Evolutionary conservation across 2,329 filamentous ascomycete species (phyloP).

Genomic region (Neoscytalidium dimidiatum): DNA sequence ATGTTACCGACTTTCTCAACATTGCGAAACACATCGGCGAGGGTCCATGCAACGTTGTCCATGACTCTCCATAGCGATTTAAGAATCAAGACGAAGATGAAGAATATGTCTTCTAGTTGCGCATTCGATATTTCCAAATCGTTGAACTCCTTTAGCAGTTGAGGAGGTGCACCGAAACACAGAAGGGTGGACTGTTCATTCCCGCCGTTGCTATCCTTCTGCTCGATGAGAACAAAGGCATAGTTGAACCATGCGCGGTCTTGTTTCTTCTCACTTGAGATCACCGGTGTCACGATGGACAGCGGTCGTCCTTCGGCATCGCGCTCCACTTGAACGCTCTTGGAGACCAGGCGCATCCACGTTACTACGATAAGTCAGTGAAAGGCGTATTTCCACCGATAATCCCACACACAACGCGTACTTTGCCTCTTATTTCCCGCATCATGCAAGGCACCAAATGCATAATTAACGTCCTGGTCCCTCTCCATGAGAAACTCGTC

Average conservation of each 20-base stretch:
- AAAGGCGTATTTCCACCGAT: too few species aligned
- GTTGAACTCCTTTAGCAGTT: conserved; percentile 25
- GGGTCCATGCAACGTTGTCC: conserved; percentile 32
- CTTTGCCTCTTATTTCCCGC: not conserved
- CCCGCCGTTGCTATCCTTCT: not conserved
- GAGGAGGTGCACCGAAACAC: conserved; percentile 30
- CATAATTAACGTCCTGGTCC: not conserved
- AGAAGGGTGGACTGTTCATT: conserved; percentile 25
- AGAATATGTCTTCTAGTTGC: not conserved
- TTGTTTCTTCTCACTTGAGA: not conserved
- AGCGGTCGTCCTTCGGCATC: not conserved
- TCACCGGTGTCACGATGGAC: not conserved
- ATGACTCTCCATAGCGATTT: conserved; percentile 35
- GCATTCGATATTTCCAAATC: not conserved
- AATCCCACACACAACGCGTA: not conserved
- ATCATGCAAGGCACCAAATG: not conserved
- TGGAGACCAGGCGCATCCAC: not conserved
- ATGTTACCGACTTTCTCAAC: conserved; percentile 32
- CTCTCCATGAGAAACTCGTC: not conserved
- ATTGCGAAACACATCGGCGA: conserved; percentile 32
- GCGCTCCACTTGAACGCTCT: not conserved
- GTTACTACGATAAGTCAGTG: not conserved
- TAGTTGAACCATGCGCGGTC: not conserved
- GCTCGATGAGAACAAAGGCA: not conserved
- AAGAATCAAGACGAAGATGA: conserved; percentile 21